These are phyloP conservation scores for Zymoseptoria passerinii DNA, from an alignment of 2,329 filamentous ascomycete genomes.

Conservation along the genomic window DNA sequence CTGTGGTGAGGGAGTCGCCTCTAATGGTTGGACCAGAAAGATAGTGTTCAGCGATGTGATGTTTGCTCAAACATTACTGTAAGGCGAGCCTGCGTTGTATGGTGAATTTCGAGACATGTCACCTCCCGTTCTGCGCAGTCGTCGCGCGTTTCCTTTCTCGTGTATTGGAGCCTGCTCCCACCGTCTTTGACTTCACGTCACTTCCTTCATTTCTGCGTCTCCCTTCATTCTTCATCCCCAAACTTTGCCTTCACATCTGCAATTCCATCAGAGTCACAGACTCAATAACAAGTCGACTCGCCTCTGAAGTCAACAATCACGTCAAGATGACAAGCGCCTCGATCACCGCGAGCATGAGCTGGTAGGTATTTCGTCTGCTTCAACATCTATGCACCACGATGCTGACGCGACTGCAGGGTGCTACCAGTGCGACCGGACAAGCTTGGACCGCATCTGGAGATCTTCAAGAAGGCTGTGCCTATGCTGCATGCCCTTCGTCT, in stretches of 20 bases:
- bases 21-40: neutral
- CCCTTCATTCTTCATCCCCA: too few relatives aligned
- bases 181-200: neutral
- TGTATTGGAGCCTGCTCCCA: neutral
- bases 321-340: too few relatives aligned
- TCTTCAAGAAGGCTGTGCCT: conserved; percentile 7
- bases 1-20: neutral
- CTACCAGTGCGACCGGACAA: conserved; percentile 12
- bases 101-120: neutral
- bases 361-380: neutral
- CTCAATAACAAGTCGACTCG: too few relatives aligned
- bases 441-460: conserved; percentile 7
- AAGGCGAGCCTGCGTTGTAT: neutral
- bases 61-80: neutral
- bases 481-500: conserved; percentile 10
- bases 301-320: too few relatives aligned
- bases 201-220: neutral
- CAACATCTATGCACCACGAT: too few relatives aligned
- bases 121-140: neutral
- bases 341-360: neutral
- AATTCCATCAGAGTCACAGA: too few relatives aligned
- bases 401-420: conserved; percentile 9
- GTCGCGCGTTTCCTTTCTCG: neutral
- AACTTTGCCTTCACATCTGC: too few relatives aligned
- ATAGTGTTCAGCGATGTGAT: neutral